Conservation (phyloP, 805 yeast species). For the Cyberlindnera maritima region DNA sequence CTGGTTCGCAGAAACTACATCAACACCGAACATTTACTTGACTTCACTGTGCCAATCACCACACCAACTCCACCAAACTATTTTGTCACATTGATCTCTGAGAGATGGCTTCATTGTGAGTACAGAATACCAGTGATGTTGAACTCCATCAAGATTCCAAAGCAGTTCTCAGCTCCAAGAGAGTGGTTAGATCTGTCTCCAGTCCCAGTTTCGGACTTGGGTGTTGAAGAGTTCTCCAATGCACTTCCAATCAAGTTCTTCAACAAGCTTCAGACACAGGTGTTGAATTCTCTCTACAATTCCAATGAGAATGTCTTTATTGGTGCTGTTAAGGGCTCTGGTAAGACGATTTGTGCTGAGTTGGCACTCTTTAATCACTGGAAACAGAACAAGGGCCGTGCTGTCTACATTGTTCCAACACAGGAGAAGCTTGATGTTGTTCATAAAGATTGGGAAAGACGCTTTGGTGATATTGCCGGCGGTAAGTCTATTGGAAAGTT, state of each 20-base stretch:
- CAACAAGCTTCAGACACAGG: slow-evolving; percentile 74
- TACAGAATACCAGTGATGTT: slow-evolving; percentile 59
- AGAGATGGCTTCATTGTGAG: slow-evolving; percentile 81
- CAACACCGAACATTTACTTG: slow-evolving; percentile 54
- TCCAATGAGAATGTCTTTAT: slow-evolving; percentile 59
- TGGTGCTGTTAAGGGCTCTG: slow-evolving; percentile 75
- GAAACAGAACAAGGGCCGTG: slow-evolving; percentile 66
- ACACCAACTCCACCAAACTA: slow-evolving; percentile 64
- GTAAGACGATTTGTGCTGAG: slow-evolving; percentile 71
- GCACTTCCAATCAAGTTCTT: slow-evolving; percentile 50
- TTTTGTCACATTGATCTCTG: slow-evolving; percentile 71
- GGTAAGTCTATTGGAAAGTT: slow-evolving; percentile 58
- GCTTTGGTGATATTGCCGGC: slow-evolving; percentile 47
- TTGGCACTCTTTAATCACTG: slow-evolving; percentile 71
- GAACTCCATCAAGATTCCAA: slow-evolving; percentile 52
- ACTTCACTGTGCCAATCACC: slow-evolving; percentile 62
- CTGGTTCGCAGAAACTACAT: slow-evolving; percentile 48
- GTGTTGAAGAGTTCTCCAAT: slow-evolving; percentile 43
- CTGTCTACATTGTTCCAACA: slow-evolving; percentile 66
- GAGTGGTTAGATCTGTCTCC: slow-evolving; percentile 50
- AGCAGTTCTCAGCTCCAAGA: slow-evolving; percentile 61
- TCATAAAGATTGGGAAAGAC: slow-evolving; percentile 49
- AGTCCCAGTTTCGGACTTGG: slow-evolving; percentile 47
- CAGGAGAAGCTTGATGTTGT: slow-evolving; percentile 52
- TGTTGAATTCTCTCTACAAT: slow-evolving; percentile 56